phyloP scores from a whole-genome alignment of 768 basidiomycete species.

The Leccinum truebloodii region DNA sequence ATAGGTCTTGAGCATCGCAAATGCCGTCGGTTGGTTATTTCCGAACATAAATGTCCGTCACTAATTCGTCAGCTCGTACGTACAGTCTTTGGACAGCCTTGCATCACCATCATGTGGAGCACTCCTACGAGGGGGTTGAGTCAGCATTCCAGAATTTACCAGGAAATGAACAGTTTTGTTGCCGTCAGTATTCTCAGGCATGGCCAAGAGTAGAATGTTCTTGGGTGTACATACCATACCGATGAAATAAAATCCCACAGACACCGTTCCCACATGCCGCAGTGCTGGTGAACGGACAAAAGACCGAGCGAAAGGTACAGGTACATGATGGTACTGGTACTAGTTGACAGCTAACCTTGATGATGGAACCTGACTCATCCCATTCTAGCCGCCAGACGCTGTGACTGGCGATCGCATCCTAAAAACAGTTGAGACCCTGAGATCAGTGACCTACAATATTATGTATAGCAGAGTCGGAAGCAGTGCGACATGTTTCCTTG shows the following conservation, averaged over 20 bases:
- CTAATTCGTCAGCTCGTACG: conserved; percentile 2
- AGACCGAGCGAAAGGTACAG: neutral
- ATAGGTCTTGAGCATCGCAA: conserved; percentile 14
- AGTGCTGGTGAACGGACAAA: neutral
- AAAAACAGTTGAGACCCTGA: neutral
- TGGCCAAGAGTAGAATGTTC: conserved; percentile 3
- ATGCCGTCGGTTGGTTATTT: neutral
- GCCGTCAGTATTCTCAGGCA: neutral
- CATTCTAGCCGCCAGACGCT: neutral
- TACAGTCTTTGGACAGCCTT: conserved; percentile 4
- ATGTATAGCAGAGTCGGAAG: neutral
- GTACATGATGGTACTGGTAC: neutral
- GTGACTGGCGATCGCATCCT: neutral
- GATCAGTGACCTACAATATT: neutral
- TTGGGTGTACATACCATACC: neutral
- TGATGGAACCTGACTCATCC: neutral
- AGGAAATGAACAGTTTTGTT: neutral
- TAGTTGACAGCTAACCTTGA: neutral
- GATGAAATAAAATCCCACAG: neutral
- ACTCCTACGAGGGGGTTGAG: neutral
- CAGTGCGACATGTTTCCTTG: neutral
- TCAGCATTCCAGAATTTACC: neutral
- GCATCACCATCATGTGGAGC: neutral
- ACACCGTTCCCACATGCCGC: neutral
- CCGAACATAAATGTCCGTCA: neutral